Evolutionary conservation across 2,329 filamentous ascomycete genomes (phyloP), one percentile per base, ranked within the genome.

Genomic region (Phyllosticta capitalensis): DNA sequence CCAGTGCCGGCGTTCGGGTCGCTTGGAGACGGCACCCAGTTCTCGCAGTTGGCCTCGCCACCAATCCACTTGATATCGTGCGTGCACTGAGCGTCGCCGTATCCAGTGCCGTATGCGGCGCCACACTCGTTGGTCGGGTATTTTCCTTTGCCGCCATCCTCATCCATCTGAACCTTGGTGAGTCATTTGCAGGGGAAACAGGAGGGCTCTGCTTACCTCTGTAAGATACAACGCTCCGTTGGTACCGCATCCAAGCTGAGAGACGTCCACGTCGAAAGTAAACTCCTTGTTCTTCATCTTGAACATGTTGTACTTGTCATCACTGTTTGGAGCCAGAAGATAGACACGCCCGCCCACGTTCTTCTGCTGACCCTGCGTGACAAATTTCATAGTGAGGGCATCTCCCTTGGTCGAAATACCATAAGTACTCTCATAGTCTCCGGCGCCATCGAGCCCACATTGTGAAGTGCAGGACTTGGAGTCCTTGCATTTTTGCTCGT

Each of bases 191-290:
- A 12, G 3, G 1, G 3, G 14, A 9, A 20, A 14, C 48, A 19
- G n/a, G 12, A 6, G 24, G 6, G 14, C 38, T 28, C 17, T n/a
- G 72, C 55, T 71, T 62, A 64, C 71, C 71, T 61, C 59, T 28
- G 59, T 38, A 24, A 61, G 77, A 74, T 88, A 88, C 52, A 88
- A 74, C 52, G 85, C 85, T 58, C 86, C 86, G 72, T 90, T 89
- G 61, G 89, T 74, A 62, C 87, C 87, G 67, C 87, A 90, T 61
- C 82, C 81, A 20, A 88, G 76, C 65, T 81, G 79, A 49, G 85
- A 87, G 52, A 87, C 68, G 61, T 75, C 72, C 24, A 75, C 72
- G 33, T 75, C 72, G 62, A 75, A 73, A 60, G 72, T 73, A 65
- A 75, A 75, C 63, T 75, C 72, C 64, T 75, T 71, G 64, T 68